Percentiles rank a stretch among this genome's conserved stretches.
Evolutionary conservation across 2,329 filamentous ascomycete species (phyloP).

Genomic region (Fonsecaea erecta): DNA sequence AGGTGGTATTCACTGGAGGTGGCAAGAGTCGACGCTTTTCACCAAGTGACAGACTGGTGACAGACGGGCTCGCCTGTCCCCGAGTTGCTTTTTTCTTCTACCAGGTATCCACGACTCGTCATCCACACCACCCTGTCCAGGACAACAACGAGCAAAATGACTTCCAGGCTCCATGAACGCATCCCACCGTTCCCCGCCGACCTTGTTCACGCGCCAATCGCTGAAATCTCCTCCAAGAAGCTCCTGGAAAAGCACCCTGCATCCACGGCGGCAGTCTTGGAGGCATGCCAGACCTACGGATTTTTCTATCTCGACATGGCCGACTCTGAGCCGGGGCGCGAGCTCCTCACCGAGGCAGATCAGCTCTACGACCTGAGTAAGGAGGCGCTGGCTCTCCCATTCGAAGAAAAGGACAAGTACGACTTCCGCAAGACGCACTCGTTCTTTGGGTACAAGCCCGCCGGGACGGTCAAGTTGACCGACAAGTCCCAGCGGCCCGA

Average conservation of each 20-base stretch:
- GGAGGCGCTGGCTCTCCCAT: conserved; percentile 55
- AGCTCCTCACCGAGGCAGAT: conserved; percentile 48
- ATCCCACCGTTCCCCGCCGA: not conserved
- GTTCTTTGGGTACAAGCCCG: conserved; percentile 41
- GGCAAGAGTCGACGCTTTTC: not conserved
- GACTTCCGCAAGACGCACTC: conserved; percentile 17
- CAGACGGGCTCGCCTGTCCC: too few relatives aligned
- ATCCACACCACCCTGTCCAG: not conserved
- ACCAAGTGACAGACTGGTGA: not conserved
- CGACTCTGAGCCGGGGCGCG: conserved; percentile 42
- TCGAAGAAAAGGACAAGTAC: conserved; percentile 38
- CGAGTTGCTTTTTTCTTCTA: not conserved
- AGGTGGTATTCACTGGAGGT: not conserved
- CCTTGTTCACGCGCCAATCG: conserved; percentile 43
- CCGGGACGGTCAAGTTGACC: conserved; percentile 24
- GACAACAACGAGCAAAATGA: not conserved
- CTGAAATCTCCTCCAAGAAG: conserved; percentile 46
- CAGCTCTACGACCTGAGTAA: conserved; percentile 52
- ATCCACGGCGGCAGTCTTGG: conserved; percentile 45
- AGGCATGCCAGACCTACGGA: conserved; percentile 52
- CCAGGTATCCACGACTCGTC: not conserved
- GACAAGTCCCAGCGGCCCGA: conserved; percentile 34
- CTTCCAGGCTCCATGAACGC: not conserved
- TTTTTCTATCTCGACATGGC: conserved; percentile 62
- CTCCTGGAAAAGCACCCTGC: conserved; percentile 43